A percentile compares a stretch with the other conserved stretches of the same genome.
phyloP scores from a whole-genome alignment of 2,329 filamentous ascomycete species.

The Proliferodiscus dingleyae region DNA sequence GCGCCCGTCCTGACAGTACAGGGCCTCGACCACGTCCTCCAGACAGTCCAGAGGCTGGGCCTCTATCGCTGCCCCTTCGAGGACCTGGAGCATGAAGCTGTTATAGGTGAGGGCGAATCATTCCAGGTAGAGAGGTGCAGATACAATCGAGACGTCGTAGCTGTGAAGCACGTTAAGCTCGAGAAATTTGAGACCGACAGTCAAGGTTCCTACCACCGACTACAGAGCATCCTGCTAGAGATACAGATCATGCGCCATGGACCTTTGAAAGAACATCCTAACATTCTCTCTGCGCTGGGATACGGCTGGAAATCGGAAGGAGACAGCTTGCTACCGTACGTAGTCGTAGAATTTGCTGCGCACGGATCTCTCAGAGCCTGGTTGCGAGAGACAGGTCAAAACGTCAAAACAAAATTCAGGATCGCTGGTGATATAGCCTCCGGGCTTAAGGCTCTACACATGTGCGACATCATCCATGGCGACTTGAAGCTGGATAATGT shows the following conservation, averaged over 20 bases:
- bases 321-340: neutral
- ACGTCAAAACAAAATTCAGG: neutral
- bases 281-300: neutral
- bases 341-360: slow-evolving; percentile 1
- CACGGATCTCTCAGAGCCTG: neutral
- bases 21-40: neutral
- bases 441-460: neutral
- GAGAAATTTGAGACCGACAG: neutral
- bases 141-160: neutral
- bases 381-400: neutral
- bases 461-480: slow-evolving; percentile 1
- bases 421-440: neutral
- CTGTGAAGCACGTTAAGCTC: neutral
- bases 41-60: neutral
- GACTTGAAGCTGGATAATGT: slow-evolving; percentile 1
- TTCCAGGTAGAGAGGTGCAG: neutral
- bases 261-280: neutral
- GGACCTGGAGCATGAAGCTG: neutral
- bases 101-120: neutral
- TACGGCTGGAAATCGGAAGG: neutral
- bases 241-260: slow-evolving; percentile 1
- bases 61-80: slow-evolving; percentile 1
- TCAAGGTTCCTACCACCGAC: neutral
- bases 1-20: neutral
- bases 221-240: neutral